These are phyloP conservation scores for Coelastrella sp. DNA, from an alignment of 139 green algal species.

Conservation along the genomic window DNA sequence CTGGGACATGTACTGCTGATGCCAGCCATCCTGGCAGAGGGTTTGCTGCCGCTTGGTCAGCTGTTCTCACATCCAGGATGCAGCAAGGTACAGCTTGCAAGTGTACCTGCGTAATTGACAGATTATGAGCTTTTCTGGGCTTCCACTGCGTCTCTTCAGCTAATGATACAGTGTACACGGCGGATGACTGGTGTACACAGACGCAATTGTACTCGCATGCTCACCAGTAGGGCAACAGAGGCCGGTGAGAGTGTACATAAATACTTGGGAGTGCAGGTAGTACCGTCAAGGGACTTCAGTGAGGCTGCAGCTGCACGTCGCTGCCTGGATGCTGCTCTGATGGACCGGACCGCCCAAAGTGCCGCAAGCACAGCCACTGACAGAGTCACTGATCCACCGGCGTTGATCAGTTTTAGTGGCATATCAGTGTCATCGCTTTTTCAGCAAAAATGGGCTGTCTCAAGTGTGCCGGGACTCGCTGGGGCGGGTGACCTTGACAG, in stretches of 20 bases:
- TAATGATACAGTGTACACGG: too few species aligned
- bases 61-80: not conserved
- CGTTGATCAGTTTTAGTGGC: constrained; percentile 20
- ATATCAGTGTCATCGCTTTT: not conserved
- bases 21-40: not conserved
- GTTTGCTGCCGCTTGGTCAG: not conserved
- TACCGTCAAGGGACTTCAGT: not conserved
- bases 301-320: not conserved
- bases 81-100: not conserved
- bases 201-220: not conserved
- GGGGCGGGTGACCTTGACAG: too few species aligned
- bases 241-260: not conserved
- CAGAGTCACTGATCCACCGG: constrained; percentile 3
- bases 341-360: not conserved
- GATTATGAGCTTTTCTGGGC: too few species aligned
- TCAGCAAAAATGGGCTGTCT: too few species aligned
- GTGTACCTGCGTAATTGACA: not conserved
- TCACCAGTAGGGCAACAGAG: not conserved
- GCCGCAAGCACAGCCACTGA: not conserved
- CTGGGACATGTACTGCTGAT: not conserved
- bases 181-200: too few species aligned
- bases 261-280: not conserved
- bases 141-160: too few species aligned
- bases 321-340: not conserved
- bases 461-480: too few species aligned